Percentiles rank a stretch among this genome's conserved stretches.
phyloP scores from a whole-genome alignment of 2,329 filamentous ascomycete genomes.

The Escovopsis sp. region DNA sequence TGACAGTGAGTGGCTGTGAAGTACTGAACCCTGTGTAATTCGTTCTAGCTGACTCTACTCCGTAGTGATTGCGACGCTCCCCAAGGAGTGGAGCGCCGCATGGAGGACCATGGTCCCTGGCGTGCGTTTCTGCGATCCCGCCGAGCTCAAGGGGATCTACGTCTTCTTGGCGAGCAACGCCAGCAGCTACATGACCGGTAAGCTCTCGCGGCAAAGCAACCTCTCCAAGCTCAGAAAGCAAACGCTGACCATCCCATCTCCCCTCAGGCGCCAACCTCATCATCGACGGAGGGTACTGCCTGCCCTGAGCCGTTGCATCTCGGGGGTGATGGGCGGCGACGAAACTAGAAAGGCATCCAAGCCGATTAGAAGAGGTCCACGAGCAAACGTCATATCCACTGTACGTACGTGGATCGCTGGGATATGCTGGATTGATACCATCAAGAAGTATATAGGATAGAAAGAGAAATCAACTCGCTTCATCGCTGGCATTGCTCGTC shows the following conservation, averaged over 20 bases:
- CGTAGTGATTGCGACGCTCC: neutral
- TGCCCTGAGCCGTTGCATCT: neutral
- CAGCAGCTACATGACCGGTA: constrained; percentile 1
- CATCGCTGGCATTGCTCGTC: no score
- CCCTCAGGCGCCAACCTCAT: neutral
- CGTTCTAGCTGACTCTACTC: neutral
- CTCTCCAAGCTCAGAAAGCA: neutral
- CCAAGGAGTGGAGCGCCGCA: constrained; percentile 17
- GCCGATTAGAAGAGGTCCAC: no score
- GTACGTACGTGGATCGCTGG: no score
- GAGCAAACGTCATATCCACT: no score
- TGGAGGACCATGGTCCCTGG: constrained; percentile 18
- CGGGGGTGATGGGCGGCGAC: no score
- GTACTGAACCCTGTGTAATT: neutral
- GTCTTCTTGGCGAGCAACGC: constrained; percentile 11
- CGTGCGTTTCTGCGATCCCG: constrained; percentile 14
- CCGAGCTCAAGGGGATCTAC: constrained; percentile 17
- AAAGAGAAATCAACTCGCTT: no score
- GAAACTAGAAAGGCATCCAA: no score
- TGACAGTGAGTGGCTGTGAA: constrained; percentile 21
- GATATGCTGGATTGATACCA: no score
- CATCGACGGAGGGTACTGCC: constrained; percentile 8
- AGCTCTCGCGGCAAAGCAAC: neutral
- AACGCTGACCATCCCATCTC: neutral
- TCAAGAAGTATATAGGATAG: no score